phyloP scores from a whole-genome alignment of 2,329 filamentous ascomycete species.

The Stemphylium vesicarium region DNA sequence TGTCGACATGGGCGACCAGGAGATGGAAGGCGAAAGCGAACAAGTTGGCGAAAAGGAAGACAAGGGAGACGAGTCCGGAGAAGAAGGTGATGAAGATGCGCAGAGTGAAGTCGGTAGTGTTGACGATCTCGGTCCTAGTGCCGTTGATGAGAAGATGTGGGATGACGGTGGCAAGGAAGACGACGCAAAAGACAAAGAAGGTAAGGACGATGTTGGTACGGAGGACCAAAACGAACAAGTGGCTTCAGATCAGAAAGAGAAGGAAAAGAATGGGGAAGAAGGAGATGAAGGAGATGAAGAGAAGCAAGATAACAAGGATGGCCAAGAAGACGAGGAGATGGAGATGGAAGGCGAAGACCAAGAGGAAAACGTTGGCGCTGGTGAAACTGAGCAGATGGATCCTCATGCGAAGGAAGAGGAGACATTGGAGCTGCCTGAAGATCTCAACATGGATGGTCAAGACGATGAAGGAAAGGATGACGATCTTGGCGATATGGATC shows the following conservation, averaged over 20 bases:
- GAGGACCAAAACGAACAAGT: constrained; percentile 56
- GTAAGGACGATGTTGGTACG: constrained; percentile 62
- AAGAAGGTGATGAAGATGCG: constrained; percentile 65
- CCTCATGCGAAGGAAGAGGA: constrained; percentile 83
- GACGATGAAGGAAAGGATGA: constrained; percentile 63
- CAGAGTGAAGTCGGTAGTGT: constrained; percentile 92
- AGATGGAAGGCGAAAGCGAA: constrained; percentile 84
- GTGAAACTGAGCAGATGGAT: constrained; percentile 71
- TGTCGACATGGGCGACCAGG: constrained; percentile 90
- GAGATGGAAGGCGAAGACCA: constrained; percentile 65
- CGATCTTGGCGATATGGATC: constrained; percentile 43
- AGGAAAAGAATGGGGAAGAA: constrained; percentile 62
- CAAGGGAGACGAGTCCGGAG: constrained; percentile 61
- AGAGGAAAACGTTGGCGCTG: constrained; percentile 66
- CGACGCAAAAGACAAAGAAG: constrained; percentile 81
- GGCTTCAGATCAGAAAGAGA: constrained; percentile 56
- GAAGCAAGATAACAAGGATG: constrained; percentile 66
- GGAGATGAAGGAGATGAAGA: constrained; percentile 64
- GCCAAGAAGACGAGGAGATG: constrained; percentile 62
- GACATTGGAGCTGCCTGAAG: constrained; percentile 81
- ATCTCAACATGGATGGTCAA: constrained; percentile 80
- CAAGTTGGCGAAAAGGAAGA: constrained; percentile 62
- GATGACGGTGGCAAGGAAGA: constrained; percentile 82
- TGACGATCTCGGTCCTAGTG: constrained; percentile 85
- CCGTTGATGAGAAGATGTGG: constrained; percentile 99